A percentile compares a stretch with the other conserved stretches of the same genome.
Evolutionary conservation across 1,284 basidiomycete genomes (phyloP).

Genomic region (Apiotrichum domesticum): DNA sequence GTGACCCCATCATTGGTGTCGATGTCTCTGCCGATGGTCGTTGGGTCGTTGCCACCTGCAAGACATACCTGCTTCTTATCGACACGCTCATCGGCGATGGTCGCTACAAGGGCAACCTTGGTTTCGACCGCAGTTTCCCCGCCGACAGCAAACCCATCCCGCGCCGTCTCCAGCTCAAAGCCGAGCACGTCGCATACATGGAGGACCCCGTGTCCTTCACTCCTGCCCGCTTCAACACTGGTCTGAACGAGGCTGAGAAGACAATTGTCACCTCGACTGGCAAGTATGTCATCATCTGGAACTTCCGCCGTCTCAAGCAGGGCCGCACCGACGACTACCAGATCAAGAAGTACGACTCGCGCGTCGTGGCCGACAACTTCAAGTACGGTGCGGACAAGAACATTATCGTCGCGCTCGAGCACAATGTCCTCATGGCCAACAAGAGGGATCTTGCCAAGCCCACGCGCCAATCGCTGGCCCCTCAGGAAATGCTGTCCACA

Average conservation of each 20-base stretch:
- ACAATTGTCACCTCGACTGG: constrained; percentile 95
- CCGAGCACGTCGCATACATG: constrained; percentile 95
- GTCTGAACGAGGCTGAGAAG: constrained; percentile 78
- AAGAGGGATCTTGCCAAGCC: constrained; percentile 71
- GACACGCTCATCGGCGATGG: constrained; percentile 93
- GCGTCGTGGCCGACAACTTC: constrained; percentile 94
- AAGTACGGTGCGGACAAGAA: constrained; percentile 91
- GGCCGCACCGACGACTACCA: constrained; percentile 86
- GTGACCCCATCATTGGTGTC: constrained; percentile 90
- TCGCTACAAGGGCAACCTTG: constrained; percentile 74
- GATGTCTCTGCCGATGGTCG: constrained; percentile 92
- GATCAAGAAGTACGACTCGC: constrained; percentile 88
- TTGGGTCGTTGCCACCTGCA: constrained; percentile 93
- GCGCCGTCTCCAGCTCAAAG: constrained; percentile 76
- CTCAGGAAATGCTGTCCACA: constrained; percentile 18
- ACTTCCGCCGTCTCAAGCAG: constrained; percentile 90
- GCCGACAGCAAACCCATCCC: constrained; percentile 89
- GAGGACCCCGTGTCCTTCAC: constrained; percentile 80
- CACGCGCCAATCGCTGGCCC: constrained; percentile 10
- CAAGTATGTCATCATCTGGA: constrained; percentile 92
- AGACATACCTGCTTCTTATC: constrained; percentile 88
- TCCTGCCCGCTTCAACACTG: constrained; percentile 91
- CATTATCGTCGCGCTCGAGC: constrained; percentile 90
- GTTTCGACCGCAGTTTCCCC: constrained; percentile 94
- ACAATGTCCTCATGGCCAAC: constrained; percentile 89